Base-by-base conservation (phyloP, 108 stramenopile species). In the Mediolabrus comicus region DNA sequence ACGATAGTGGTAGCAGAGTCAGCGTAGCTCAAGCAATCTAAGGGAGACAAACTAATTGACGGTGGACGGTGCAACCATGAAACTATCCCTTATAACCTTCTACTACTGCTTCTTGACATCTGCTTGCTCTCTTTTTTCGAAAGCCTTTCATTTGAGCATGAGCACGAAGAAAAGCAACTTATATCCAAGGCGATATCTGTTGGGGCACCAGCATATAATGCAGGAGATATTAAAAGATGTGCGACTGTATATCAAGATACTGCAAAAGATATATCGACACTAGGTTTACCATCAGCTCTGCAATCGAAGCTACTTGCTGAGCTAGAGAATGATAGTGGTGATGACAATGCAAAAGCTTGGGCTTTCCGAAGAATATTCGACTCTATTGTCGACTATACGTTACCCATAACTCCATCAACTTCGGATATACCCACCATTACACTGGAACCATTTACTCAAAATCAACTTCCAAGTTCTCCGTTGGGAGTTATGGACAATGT, bases 131-230 rank as follows among this genome's bases (percentile, higher is more conserved):
- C 22, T 22, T 49, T 24, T n/a, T 3, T 14, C 22, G 1, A 49
- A 22, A 49, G 46, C 46, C 22, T 22, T 49, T 49, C 2, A 22
- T 49, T 49, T 49, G 46, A 49, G 22, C 19, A 49, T 49, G 46
- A 49, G 46, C 19, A 9, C 19, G 5, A 6, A 33, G 56, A 25
- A 25, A 76, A 76, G 38, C 70, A 71, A 57, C 64, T 32, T 4
- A 76, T 76, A 41, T 54, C 62, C 9, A 27, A 70, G 10, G 83
- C 83, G 6, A 84, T 84, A 35, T 81, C 83, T 5, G 60, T 70
- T 2, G 83, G 83, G 13, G 80, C 83, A 54, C 80, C 83, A 29
- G 80, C 80, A 9, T 84, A 84, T 77, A 84, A 84, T 29, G 51
- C 80, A 14, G 83, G 83, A 24, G 72, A 84, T 53, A 65, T 84